Conservation (phyloP, 2,329 filamentous ascomycete genomes). For the Cytospora paraplurivora region DNA sequence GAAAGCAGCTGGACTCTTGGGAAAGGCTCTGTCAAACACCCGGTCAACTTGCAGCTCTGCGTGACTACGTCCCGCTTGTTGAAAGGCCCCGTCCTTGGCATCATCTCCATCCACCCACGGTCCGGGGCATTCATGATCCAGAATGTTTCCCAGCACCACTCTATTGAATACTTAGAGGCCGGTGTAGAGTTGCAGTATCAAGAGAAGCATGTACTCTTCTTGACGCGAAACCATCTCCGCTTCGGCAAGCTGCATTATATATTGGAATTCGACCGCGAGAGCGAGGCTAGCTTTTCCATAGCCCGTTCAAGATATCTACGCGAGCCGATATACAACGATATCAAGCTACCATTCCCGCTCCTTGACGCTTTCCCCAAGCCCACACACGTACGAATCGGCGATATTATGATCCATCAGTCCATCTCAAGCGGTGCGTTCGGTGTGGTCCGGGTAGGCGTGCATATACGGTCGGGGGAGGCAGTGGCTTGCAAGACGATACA, state of each 20-base stretch:
- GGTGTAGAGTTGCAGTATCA: neutral
- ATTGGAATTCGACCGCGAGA: neutral
- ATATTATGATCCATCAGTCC: slow-evolving; percentile 24
- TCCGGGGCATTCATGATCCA: slow-evolving; percentile 1
- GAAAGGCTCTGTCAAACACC: neutral
- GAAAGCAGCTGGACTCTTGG: neutral
- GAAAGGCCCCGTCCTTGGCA: neutral
- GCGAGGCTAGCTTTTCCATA: neutral
- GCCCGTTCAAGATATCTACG: neutral
- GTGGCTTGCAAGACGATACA: slow-evolving; percentile 26
- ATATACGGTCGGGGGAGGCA: slow-evolving; percentile 17
- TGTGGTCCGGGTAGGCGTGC: slow-evolving; percentile 21
- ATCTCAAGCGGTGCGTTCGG: slow-evolving; percentile 25
- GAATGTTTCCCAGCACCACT: neutral
- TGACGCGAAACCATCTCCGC: slow-evolving; percentile 4
- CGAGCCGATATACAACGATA: neutral
- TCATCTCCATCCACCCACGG: slow-evolving; percentile 1
- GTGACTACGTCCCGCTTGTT: neutral
- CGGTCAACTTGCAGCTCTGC: neutral
- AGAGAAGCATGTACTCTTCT: neutral
- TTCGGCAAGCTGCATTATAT: neutral
- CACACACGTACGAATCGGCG: neutral
- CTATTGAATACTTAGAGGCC: slow-evolving; percentile 1
- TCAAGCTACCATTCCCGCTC: too few relatives aligned
- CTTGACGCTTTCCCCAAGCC: neutral